These are phyloP conservation scores for Rhodamnia argentea DNA, from an alignment of 345 rosid species.

Conservation along the genomic window DNA sequence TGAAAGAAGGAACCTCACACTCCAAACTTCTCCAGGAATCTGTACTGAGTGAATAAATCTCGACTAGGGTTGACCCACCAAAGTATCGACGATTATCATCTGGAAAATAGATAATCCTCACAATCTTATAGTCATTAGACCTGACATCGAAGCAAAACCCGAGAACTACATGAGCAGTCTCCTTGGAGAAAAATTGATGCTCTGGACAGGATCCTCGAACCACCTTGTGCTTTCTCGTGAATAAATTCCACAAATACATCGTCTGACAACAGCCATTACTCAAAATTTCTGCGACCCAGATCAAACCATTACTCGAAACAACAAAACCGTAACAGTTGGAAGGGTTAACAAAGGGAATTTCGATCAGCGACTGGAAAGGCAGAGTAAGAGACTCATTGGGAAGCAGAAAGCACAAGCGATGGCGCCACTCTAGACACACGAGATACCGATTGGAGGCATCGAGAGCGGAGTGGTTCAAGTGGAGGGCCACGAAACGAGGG, in stretches of 20 bases:
- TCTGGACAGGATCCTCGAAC: too few species aligned
- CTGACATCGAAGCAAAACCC: neutral
- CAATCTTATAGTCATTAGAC: neutral
- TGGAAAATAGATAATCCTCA: neutral
- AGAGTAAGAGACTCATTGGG: neutral
- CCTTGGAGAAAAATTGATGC: neutral
- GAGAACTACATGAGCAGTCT: neutral
- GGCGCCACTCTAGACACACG: neutral
- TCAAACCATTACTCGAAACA: neutral
- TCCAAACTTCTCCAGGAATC: neutral
- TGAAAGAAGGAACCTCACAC: neutral
- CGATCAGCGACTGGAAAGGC: neutral
- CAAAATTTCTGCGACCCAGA: neutral
- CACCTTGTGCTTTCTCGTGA: too few species aligned
- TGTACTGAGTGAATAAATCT: neutral
- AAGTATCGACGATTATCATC: neutral
- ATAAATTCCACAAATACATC: too few species aligned
- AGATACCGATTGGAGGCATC: neutral
- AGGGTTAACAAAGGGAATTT: neutral
- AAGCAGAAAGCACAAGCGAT: neutral
- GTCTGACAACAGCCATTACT: too few species aligned
- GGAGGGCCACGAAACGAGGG: neutral
- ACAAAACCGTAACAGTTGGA: accelerated
- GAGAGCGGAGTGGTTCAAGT: neutral
- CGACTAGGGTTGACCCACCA: neutral